Evolutionary conservation across 805 yeast species (phyloP), one percentile per base, ranked within the genome.

Genomic region (Komagataella kurtzmanii): DNA sequence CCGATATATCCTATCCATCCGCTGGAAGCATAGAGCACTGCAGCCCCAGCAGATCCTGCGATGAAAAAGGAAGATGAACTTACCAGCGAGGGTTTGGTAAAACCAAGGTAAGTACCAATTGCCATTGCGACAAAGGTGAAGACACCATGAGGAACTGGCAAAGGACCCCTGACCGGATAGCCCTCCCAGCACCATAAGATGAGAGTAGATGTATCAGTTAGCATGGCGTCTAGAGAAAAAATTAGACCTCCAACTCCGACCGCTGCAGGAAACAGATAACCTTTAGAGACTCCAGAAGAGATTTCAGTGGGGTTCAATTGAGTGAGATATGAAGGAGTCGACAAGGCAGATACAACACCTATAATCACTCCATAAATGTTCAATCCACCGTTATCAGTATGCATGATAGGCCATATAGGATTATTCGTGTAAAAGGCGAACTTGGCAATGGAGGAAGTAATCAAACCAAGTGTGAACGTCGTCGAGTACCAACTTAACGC

Each of bases 171-270:
- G n/a, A 87, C 72, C 46, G 95, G 96, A 64, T 76, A 91, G 1
- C 99, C 99, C 55, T 83, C 85, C 98, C 98, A 93, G n/a, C 81
- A 80, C 97, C 97, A 93, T 48, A 83, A 73, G n/a, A 88, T 85
- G 46, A 91, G 73, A 7, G 93, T 85, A 2, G 95, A 82, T 0
- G 97, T 76, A 63, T 93, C 99, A 2, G 88, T 77, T 48, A 89
- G 65, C 71, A 83, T 77, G 12, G 95, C 85, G 57, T 82, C 83
- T 43, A 85, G 65, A 5, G 85, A 77, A 62, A 81, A 91, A 24
- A 88, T 64, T 52, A 84, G 71, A 1, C 88, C 80, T 21, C 95
- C 98, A 55, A 91, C 73, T 1, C 95, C 96, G 21, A 77, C 50
- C 2, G 83, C 75, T 1, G 88, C 74, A 17, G 74, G 62, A 2